These are phyloP conservation scores for Clarireedia hainanense DNA, from an alignment of 2,329 filamentous ascomycete genomes.

Conservation along the genomic window DNA sequence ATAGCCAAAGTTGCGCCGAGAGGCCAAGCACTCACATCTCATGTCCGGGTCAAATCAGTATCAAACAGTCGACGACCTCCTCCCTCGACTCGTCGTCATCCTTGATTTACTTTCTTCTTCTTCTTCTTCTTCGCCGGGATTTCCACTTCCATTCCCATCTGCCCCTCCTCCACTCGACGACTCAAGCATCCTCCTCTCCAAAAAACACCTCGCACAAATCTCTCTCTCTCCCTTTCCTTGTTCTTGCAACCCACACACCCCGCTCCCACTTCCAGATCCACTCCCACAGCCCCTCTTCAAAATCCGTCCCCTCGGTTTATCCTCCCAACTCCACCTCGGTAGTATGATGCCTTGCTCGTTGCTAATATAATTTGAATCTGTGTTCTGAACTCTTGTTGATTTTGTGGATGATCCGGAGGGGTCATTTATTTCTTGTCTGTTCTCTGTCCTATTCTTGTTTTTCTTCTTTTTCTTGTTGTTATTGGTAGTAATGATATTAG, in stretches of 20 bases:
- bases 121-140: not conserved
- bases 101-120: not conserved
- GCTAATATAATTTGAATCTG: not conserved
- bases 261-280: slow-evolving; percentile 11
- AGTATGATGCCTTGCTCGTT: slow-evolving; percentile 27
- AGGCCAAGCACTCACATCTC: not conserved
- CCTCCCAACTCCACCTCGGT: slow-evolving; percentile 21
- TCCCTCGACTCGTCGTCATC: not conserved
- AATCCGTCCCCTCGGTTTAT: not conserved
- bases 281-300: not conserved
- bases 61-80: no score
- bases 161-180: no score
- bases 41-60: not conserved
- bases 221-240: slow-evolving; percentile 14
- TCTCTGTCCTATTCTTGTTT: no score
- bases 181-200: not conserved
- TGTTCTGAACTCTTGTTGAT: no score
- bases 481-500: no score
- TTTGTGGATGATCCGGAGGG: not conserved
- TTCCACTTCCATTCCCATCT: no score
- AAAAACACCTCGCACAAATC: not conserved
- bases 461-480: no score
- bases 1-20: not conserved
- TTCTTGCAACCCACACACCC: slow-evolving; percentile 19
- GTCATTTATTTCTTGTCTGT: not conserved